Base-by-base conservation (phyloP, 495 filamentous ascomycete species). In the Amorphotheca resinae region DNA sequence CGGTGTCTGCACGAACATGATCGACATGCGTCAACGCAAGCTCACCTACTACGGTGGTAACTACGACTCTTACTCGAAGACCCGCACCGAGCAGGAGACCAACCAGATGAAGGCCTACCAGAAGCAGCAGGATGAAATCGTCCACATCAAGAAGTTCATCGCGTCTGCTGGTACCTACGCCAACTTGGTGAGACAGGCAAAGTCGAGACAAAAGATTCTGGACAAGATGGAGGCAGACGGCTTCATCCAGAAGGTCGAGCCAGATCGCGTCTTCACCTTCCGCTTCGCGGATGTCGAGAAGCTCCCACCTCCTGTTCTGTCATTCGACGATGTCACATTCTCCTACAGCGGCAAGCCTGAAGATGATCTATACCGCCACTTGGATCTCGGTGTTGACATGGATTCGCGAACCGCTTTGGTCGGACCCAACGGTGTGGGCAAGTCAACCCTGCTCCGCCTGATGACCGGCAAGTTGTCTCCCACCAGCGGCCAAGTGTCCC, bases 151-250 rank as follows among this genome's bases (percentile, higher is more conserved):
- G 76, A 94, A 95, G 68, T 99, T 99, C 74, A 99, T 99, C 61
- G 91, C 91, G 52, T 95, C 89, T 38, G 91, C 93, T 41, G 91
- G 91, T 87, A 99, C 91, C 46, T 99, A 99, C 60, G 91, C 91
- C 73, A 99, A 99, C 71, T 76, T 99, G 65, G 91, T 99, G 56
- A 72, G 87, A 58, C 91, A 98, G 69, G 91, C 91, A 63, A 98
- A 98, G 72, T 96, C 91, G 22, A 80, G 91, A 37, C 91, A 98
- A 66, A 98, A 98, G 84, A 96, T 98, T 63, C 76, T 98, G 45
- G 91, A 98, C 75, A 98, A 98, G 75, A 98, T 98, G 91, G 91
- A 96, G 70, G 93, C 91, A 43, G 91, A 98, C 54, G 91, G 91
- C 50, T 87, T 96, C 63, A 95, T 98, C 56, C 82, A 98, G 68